phyloP scores from a whole-genome alignment of 225 moss, liverwort and hornwort genomes.

The Bryum argenteum region DNA sequence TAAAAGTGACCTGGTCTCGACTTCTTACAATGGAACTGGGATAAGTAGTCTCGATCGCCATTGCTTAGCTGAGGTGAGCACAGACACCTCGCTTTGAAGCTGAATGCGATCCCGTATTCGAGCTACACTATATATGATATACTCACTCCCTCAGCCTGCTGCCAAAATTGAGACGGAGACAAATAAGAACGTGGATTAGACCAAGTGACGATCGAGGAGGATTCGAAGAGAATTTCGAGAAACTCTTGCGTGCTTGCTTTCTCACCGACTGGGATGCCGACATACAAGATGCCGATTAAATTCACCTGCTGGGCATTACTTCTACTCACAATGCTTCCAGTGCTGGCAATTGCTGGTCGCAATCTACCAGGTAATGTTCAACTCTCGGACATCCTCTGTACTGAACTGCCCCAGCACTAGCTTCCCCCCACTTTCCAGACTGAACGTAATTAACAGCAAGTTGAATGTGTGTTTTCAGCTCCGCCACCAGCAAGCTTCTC shows the following conservation, averaged over 20 bases:
- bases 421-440: neutral
- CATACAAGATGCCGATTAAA: constrained; percentile 26
- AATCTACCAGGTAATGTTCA: constrained; percentile 33
- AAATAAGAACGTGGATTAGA: no score
- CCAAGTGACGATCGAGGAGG: no score
- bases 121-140: no score
- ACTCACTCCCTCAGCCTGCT: no score
- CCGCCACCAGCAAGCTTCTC: constrained; percentile 27
- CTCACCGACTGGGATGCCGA: constrained; percentile 26
- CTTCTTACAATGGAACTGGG: neutral
- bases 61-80: neutral
- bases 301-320: constrained; percentile 40
- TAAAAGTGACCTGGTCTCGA: no score
- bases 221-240: no score
- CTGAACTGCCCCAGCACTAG: neutral
- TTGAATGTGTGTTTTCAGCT: constrained; percentile 22
- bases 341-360: constrained; percentile 27
- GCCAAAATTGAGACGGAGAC: no score
- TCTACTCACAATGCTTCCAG: constrained; percentile 37
- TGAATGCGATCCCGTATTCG: no score
- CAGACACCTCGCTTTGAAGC: neutral
- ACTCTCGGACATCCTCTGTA: neutral
- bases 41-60: neutral
- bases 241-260: neutral
- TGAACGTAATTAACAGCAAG: neutral